Base-by-base conservation (phyloP, 441 rosid genomes). In the California macrophylla region DNA sequence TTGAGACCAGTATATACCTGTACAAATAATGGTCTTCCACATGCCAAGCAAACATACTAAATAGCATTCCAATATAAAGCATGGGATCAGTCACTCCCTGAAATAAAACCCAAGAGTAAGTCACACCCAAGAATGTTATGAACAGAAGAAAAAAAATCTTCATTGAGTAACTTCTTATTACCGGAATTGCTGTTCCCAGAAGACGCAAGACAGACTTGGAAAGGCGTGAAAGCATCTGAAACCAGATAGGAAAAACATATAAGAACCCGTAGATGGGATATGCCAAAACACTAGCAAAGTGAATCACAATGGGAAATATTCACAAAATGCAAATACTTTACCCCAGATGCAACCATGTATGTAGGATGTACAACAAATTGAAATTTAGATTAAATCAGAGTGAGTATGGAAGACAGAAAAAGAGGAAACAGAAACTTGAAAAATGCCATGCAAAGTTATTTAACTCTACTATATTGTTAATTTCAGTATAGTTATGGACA, bases 21-120 rank as follows among this genome's bases (percentile, higher is more conserved):
- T 92, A 96, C 82, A 96, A 78, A 78, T 91, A 96, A 81, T 96
- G 99, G 77, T 96, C 99, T 81, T 96, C 99, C 74, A 96, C 99
- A 66, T 96, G 99, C 99, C 99, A 96, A 47, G 99, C 99, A 85
- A 96, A 96, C 85, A 92, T 80, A 71, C 99, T 96, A 83, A 96
- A 96, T 34, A 96, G 84, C 99, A 96, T 96, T 78, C 99, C 99
- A 23, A 96, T 89, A 84, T 96, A 96, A 78, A 96, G 97, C 99
- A 96, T 96, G 15, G 99, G 99, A 64, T 96, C 99, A 52, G 99
- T 96, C 75, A 96, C 93, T 69, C 99, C 99, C 99, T 96, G 90
- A 74, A 86, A 82, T 67, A 79, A 75, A 60, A 74, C 36, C 64
- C 66, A 68, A n/a, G 72, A 1, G 10, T 42, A 64, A 66, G 73